phyloP scores from a whole-genome alignment of 768 basidiomycete genomes.

The Kwoniella sp. region DNA sequence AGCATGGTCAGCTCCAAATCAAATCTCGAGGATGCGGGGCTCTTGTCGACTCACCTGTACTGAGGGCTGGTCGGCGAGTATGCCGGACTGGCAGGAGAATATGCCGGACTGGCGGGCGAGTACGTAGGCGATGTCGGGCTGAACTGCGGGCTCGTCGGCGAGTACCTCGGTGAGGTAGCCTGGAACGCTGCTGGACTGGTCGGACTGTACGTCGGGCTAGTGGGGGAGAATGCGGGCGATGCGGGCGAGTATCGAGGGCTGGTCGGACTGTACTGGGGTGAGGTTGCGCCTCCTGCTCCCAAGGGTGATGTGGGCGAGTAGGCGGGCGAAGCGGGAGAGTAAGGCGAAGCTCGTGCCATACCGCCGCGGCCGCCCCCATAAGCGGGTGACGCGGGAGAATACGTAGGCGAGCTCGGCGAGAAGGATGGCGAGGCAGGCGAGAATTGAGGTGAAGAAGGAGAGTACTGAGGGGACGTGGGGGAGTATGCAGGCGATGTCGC shows the following conservation, averaged over 20 bases:
- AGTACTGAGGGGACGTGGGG: conserved; percentile 46
- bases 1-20: not conserved
- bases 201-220: conserved; percentile 45
- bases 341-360: conserved; percentile 25
- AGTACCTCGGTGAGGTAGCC: conserved; percentile 51
- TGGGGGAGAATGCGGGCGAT: conserved; percentile 39
- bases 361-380: conserved; percentile 20
- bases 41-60: conserved; percentile 35
- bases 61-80: conserved; percentile 94
- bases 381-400: conserved; percentile 51
- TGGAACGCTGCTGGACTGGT: conserved; percentile 42
- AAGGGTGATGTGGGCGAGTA: conserved; percentile 39
- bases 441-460: conserved; percentile 45
- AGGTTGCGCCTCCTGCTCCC: conserved; percentile 31
- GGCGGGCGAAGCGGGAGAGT: conserved; percentile 39
- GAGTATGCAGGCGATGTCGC: conserved; percentile 45
- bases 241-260: conserved; percentile 35
- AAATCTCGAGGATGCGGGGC: conserved; percentile 16
- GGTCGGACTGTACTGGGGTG: conserved; percentile 45
- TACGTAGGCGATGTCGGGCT: conserved; percentile 83
- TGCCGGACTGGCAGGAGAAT: conserved; percentile 86
- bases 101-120: conserved; percentile 83
- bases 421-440: conserved; percentile 45
- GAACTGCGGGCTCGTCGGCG: conserved; percentile 82
- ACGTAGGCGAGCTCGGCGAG: conserved; percentile 46